Evolutionary conservation across 352 stramenopile species (phyloP), one percentile per base, ranked within the genome.

Genomic region (Phytophthora pinifolia): DNA sequence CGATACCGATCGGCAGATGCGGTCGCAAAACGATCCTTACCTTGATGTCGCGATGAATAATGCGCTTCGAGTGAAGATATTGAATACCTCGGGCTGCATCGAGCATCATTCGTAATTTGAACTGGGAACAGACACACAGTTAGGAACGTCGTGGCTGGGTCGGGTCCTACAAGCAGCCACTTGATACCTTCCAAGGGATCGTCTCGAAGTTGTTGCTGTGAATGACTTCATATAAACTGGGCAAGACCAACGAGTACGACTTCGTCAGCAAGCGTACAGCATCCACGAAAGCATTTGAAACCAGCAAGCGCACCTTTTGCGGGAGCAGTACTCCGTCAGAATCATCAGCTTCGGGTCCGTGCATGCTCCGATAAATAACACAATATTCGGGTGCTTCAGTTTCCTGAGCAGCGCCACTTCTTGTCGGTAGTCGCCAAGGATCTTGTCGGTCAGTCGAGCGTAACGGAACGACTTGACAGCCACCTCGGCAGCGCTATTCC

Each of bases 1-100:
- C 35, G 27, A 35, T 17, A 18, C 27, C 18, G 20, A 15, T 25
- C 41, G 15, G 34, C 35, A 32, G 10, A 44, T 22, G 12, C 27
- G 20, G 27, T 25, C 17, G 10, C 8, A 3, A 36, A 47, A 2
- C 4, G 31, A 42, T 34, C 17, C 17, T n/a, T 36, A 94, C 86
- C 76, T 96, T 96, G 59, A 96, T 94, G 38, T 96, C 87, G 18
- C 87, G 85, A 59, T 96, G 87, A 39, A 96, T 95, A 46, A 95
- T 92, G 29, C 82, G 73, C 44, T 75, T 87, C 2, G 87, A 94
- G 59, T 96, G 87, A 10, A 96, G 66, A 33, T 96, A 96, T 59
- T 90, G 83, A 27, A 96, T 94, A n/a, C 85, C 87, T 62, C 83
- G 61, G 31, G 87, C 87, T 13, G 84, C 86, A 57, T 96, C 85